A percentile compares a stretch with the other conserved stretches of the same genome.
phyloP scores from a whole-genome alignment of 2,329 filamentous ascomycete species.

The Xylaria sp. region DNA sequence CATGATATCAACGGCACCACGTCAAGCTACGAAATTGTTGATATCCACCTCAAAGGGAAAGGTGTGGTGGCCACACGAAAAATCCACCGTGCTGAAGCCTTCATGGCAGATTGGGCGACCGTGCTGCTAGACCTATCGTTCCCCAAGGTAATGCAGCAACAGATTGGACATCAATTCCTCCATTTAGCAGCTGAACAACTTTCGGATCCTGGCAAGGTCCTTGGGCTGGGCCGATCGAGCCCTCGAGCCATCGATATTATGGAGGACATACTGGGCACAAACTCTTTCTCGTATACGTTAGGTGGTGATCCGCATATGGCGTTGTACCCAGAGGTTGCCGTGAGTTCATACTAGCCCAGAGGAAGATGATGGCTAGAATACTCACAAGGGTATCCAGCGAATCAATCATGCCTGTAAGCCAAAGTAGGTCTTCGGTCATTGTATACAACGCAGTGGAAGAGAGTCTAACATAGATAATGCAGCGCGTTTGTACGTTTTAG shows the following conservation, averaged over 20 bases:
- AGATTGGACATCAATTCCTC: slow-evolving; percentile 48
- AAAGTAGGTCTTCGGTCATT: slow-evolving; percentile 44
- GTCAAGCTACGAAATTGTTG: slow-evolving; percentile 43
- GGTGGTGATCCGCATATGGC: slow-evolving; percentile 43
- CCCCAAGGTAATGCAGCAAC: slow-evolving; percentile 45
- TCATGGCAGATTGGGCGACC: slow-evolving; percentile 52
- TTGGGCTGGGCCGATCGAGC: slow-evolving; percentile 45
- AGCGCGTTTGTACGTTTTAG: slow-evolving; percentile 50
- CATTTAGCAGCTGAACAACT: slow-evolving; percentile 46
- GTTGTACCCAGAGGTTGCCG: slow-evolving; percentile 42
- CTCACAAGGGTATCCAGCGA: slow-evolving; percentile 37
- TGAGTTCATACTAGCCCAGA: slow-evolving; percentile 24
- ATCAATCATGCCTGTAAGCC: slow-evolving; percentile 52
- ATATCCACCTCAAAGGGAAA: slow-evolving; percentile 49
- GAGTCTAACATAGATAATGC: slow-evolving; percentile 16
- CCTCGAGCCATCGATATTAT: slow-evolving; percentile 43
- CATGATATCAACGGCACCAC: slow-evolving; percentile 15
- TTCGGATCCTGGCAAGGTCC: slow-evolving; percentile 43
- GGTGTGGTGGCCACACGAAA: slow-evolving; percentile 50
- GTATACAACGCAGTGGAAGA: not conserved
- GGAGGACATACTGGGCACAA: slow-evolving; percentile 52
- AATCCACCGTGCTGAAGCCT: slow-evolving; percentile 49
- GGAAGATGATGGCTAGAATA: not conserved
- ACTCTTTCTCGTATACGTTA: slow-evolving; percentile 48
- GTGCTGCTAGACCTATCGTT: slow-evolving; percentile 48